These are phyloP conservation scores for Rhypophila decipiens DNA, from an alignment of 495 filamentous ascomycete species.

Conservation along the genomic window DNA sequence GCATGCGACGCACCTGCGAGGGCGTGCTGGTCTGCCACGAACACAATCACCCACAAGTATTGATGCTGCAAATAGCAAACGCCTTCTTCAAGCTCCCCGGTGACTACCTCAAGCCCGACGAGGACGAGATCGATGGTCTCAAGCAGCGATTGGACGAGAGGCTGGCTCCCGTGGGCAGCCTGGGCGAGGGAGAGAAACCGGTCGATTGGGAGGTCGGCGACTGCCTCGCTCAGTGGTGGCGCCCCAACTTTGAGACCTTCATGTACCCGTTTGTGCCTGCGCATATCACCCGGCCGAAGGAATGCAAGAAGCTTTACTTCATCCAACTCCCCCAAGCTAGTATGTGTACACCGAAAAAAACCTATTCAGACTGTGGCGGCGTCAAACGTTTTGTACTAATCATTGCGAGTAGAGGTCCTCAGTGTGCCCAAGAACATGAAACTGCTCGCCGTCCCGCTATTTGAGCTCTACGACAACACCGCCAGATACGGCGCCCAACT, in stretches of 20 bases:
- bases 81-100: slow-evolving; percentile 98
- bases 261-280: slow-evolving; percentile 98
- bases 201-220: slow-evolving; percentile 93
- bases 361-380: background rate
- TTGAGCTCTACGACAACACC: slow-evolving; percentile 97
- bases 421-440: slow-evolving; percentile 99
- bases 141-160: slow-evolving; percentile 87
- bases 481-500: slow-evolving; percentile 91
- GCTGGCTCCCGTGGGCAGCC: slow-evolving; percentile 80
- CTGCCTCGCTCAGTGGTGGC: slow-evolving; percentile 95
- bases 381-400: slow-evolving; percentile 13
- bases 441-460: slow-evolving; percentile 88
- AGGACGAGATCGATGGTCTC: slow-evolving; percentile 90
- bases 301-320: slow-evolving; percentile 98
- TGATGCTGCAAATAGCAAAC: slow-evolving; percentile 99
- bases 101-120: slow-evolving; percentile 85
- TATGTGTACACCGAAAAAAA: slow-evolving; percentile 38
- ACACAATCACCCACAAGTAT: slow-evolving; percentile 94
- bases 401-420: slow-evolving; percentile 68
- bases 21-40: slow-evolving; percentile 96
- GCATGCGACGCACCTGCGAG: slow-evolving; percentile 95
- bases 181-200: slow-evolving; percentile 80
- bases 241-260: slow-evolving; percentile 98
- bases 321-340: slow-evolving; percentile 89
- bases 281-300: slow-evolving; percentile 92